Percentiles rank a stretch among this genome's conserved stretches.
Evolutionary conservation across 1,284 basidiomycete species (phyloP).

Genomic region (Cutaneotrichosporon cavernicola): DNA sequence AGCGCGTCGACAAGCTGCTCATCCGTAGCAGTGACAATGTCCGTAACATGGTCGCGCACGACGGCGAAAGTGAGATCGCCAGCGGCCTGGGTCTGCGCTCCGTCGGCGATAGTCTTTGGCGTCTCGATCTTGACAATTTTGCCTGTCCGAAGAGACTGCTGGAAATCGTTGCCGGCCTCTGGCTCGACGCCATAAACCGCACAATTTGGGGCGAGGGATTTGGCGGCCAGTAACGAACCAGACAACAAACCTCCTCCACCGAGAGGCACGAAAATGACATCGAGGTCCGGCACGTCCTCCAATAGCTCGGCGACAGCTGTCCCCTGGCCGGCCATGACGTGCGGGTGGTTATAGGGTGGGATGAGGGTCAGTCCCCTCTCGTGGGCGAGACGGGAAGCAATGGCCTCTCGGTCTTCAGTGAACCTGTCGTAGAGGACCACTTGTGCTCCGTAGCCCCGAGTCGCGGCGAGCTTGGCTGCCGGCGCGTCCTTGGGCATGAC

Average conservation of each 20-base stretch:
- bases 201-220: conserved; percentile 86
- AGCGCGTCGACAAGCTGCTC: conserved; percentile 98
- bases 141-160: conserved; percentile 70
- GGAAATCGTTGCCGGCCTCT: conserved; percentile 88
- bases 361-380: conserved; percentile 81
- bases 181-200: conserved; percentile 91
- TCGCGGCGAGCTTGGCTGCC: conserved; percentile 91
- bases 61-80: conserved; percentile 93
- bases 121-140: conserved; percentile 79
- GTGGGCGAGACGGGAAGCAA: conserved; percentile 81
- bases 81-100: conserved; percentile 94
- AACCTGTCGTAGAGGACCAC: conserved; percentile 87
- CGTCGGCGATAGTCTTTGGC: conserved; percentile 94
- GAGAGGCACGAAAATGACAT: conserved; percentile 86
- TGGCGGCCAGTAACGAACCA: conserved; percentile 88
- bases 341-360: conserved; percentile 94
- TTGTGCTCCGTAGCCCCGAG: conserved; percentile 86
- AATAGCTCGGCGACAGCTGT: conserved; percentile 92
- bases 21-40: conserved; percentile 82
- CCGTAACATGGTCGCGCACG: conserved; percentile 78
- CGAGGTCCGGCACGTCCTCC: conserved; percentile 76
- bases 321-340: conserved; percentile 95
- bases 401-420: conserved; percentile 94
- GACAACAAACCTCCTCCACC: conserved; percentile 90
- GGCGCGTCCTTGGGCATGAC: conserved; percentile 97